These are phyloP conservation scores for Echinosphaeria canescens DNA, from an alignment of 2,329 filamentous ascomycete genomes.

Conservation along the genomic window DNA sequence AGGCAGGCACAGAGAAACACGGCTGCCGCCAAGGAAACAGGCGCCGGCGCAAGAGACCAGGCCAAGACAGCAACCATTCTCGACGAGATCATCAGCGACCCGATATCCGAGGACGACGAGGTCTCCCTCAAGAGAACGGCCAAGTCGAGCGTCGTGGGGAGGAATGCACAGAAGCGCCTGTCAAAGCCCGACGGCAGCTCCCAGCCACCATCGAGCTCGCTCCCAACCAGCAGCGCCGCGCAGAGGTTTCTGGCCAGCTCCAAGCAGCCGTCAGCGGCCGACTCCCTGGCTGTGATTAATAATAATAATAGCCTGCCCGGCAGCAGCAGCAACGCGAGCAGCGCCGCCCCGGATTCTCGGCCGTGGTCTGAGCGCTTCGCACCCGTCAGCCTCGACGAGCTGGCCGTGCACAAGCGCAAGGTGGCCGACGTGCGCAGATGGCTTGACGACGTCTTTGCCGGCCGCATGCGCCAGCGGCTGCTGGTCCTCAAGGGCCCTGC, in stretches of 20 bases:
- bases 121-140: constrained; percentile 27
- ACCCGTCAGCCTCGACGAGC: constrained; percentile 53
- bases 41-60: constrained; percentile 8
- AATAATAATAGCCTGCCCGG: constrained; percentile 13
- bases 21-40: constrained; percentile 3
- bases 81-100: constrained; percentile 29
- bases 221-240: constrained; percentile 4
- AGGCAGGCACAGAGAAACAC: constrained; percentile 30
- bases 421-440: constrained; percentile 68
- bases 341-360: constrained; percentile 30
- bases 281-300: constrained; percentile 28
- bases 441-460: constrained; percentile 53
- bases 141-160: constrained; percentile 29
- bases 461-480: constrained; percentile 44
- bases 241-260: constrained; percentile 3
- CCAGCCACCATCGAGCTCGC: constrained; percentile 7
- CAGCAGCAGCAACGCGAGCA: constrained; percentile 6
- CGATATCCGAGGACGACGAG: constrained; percentile 38
- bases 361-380: constrained; percentile 82
- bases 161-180: constrained; percentile 30
- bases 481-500: constrained; percentile 79
- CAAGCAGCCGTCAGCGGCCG: not conserved
- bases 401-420: constrained; percentile 91
- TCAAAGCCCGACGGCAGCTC: constrained; percentile 15
- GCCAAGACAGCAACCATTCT: constrained; percentile 9